Evolutionary conservation across 192 early-diverging fungal species (phyloP).

Genomic region (Backusella macrospora): DNA sequence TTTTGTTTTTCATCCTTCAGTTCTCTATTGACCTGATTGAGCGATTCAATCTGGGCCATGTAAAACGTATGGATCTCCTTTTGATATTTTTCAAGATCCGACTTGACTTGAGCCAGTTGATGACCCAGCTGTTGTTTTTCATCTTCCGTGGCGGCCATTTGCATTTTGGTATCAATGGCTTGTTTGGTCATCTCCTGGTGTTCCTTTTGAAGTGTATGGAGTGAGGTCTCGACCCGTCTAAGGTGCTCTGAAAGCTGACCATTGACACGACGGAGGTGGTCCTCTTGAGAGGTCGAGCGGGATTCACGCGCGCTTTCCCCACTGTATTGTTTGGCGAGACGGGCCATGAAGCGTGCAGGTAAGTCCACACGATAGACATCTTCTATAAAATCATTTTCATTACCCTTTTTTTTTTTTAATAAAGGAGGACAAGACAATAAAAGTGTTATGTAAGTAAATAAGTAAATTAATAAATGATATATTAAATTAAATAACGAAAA

Average conservation of each 20-base stretch:
- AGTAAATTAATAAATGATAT: not conserved
- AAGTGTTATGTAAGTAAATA: no score
- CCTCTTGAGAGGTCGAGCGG: conserved; percentile 65
- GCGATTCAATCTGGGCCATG: conserved; percentile 60
- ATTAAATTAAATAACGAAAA: no score
- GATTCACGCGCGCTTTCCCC: conserved; percentile 63
- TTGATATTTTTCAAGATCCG: conserved; percentile 50
- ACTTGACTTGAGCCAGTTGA: conserved; percentile 47
- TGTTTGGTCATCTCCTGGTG: conserved; percentile 75
- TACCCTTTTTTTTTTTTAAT: conserved; percentile 47
- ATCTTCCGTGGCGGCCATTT: conserved; percentile 54
- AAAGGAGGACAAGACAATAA: no score
- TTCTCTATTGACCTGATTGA: conserved; percentile 75
- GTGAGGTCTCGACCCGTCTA: conserved; percentile 58
- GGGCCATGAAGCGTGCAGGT: conserved; percentile 65
- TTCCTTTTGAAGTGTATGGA: conserved; percentile 72
- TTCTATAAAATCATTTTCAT: conserved; percentile 71
- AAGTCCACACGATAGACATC: conserved; percentile 82
- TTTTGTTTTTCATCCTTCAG: conserved; percentile 61
- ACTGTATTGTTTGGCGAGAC: conserved; percentile 71
- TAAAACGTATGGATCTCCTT: conserved; percentile 59
- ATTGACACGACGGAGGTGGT: conserved; percentile 69
- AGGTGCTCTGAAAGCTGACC: conserved; percentile 63
- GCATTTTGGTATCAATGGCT: conserved; percentile 62
- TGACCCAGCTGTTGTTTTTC: conserved; percentile 52